Percentiles rank a stretch among this genome's conserved stretches.
These are phyloP conservation scores for Thermochaetoides thermophila DNA, from an alignment of 495 filamentous ascomycete genomes.

Conservation along the genomic window DNA sequence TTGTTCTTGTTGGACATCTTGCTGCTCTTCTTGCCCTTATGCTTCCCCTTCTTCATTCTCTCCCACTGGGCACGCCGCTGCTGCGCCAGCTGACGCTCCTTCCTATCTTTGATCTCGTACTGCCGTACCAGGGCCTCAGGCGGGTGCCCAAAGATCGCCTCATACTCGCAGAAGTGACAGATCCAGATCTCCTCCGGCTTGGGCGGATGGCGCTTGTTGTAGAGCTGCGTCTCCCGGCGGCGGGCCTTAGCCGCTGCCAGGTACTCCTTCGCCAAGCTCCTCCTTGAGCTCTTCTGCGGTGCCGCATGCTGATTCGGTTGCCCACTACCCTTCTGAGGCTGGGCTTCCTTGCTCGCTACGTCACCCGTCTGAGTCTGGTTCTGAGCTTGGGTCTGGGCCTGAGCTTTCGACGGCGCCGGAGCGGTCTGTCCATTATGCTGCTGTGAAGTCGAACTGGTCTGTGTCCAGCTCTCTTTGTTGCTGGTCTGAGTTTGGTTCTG, in stretches of 20 bases:
- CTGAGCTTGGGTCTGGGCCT: too few species aligned
- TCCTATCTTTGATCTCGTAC: conserved; percentile 88
- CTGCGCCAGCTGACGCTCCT: conserved; percentile 62
- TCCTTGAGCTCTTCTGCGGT: conserved; percentile 6
- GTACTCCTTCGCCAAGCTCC: conserved; percentile 11
- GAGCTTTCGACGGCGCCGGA: neutral
- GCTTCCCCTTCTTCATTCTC: conserved; percentile 88
- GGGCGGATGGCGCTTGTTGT: conserved; percentile 64
- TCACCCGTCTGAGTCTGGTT: conserved; percentile 3
- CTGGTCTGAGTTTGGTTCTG: neutral
- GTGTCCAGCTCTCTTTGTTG: conserved; percentile 8
- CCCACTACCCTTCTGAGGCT: neutral
- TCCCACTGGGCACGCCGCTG: conserved; percentile 77
- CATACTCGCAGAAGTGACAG: conserved; percentile 86
- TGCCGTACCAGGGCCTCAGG: conserved; percentile 76
- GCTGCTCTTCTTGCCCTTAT: conserved; percentile 60
- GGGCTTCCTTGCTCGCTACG: conserved; percentile 4
- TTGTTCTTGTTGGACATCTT: conserved; percentile 47
- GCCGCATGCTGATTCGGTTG: conserved; percentile 4
- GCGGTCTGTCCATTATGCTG: neutral
- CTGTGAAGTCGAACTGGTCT: conserved; percentile 2
- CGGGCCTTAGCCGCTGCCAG: conserved; percentile 22
- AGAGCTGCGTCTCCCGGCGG: conserved; percentile 27
- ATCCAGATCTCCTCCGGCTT: conserved; percentile 74
- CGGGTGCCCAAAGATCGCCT: conserved; percentile 68